These are phyloP conservation scores for Linnemannia schmuckeri DNA, from an alignment of 192 early-diverging fungal species.

Conservation along the genomic window DNA sequence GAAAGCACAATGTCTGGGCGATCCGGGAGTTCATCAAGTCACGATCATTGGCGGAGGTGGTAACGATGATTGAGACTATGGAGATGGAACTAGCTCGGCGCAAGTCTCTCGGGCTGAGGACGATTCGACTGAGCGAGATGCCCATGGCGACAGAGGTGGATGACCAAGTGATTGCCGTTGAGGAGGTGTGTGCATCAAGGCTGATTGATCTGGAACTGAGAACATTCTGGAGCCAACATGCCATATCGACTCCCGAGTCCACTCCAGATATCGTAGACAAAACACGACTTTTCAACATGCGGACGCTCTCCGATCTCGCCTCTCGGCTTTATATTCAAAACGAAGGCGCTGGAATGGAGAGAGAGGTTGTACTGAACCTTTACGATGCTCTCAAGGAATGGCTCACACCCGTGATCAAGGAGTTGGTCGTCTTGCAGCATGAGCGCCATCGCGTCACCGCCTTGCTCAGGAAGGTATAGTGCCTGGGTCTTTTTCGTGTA, in stretches of 20 bases:
- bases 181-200: constrained; percentile 21
- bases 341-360: constrained; percentile 32
- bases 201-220: constrained; percentile 14
- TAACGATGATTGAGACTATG: constrained; percentile 41
- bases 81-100: constrained; percentile 31
- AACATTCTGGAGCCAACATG: not conserved
- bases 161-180: constrained; percentile 12
- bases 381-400: constrained; percentile 39
- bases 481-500: not conserved
- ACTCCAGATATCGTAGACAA: constrained; percentile 18
- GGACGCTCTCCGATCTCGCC: constrained; percentile 2
- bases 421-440: constrained; percentile 23
- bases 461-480: constrained; percentile 24
- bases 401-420: constrained; percentile 30
- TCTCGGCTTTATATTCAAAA: constrained; percentile 30
- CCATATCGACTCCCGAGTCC: not conserved
- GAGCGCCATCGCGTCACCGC: constrained; percentile 25
- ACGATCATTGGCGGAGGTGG: constrained; percentile 43
- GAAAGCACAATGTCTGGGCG: constrained; percentile 52
- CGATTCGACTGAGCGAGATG: constrained; percentile 21
- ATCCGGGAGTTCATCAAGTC: constrained; percentile 36
- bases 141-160: constrained; percentile 44
- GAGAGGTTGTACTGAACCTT: constrained; percentile 10
- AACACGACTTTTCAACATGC: constrained; percentile 28
- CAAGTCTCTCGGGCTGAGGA: constrained; percentile 1